Evolutionary conservation across 495 filamentous ascomycete species (phyloP).

Genomic region (Baudoinia panamericana): DNA sequence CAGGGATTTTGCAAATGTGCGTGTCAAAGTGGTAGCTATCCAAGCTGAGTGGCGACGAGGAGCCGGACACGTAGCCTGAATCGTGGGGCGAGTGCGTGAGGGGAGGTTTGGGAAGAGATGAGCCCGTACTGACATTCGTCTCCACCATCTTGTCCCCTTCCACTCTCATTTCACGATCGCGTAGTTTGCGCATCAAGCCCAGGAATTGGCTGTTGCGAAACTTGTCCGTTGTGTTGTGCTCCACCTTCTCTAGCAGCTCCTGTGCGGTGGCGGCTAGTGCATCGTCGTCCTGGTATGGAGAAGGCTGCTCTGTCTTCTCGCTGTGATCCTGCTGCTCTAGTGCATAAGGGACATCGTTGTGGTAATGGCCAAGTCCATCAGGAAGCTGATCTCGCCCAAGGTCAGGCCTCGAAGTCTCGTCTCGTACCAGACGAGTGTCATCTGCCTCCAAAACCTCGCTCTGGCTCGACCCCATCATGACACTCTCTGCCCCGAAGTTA

Average conservation of each 20-base stretch:
- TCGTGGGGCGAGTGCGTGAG: constrained; percentile 2
- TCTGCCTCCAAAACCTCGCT: too few species aligned
- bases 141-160: constrained; percentile 34
- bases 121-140: constrained; percentile 11
- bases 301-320: constrained; percentile 5
- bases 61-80: constrained; percentile 15
- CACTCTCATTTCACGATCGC: constrained; percentile 29
- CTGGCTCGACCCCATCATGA: too few species aligned
- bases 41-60: not conserved
- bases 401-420: too few species aligned
- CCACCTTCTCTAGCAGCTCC: constrained; percentile 54
- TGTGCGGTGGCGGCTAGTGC: constrained; percentile 60
- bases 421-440: too few species aligned
- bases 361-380: too few species aligned
- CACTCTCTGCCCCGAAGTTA: too few species aligned
- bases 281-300: constrained; percentile 39
- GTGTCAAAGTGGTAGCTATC: constrained; percentile 15
- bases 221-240: constrained; percentile 53
- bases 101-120: not conserved
- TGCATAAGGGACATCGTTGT: not conserved
- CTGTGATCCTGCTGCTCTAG: constrained; percentile 11
- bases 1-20: constrained; percentile 7
- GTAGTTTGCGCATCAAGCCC: constrained; percentile 50
- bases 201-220: constrained; percentile 70
- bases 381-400: too few species aligned